These are phyloP conservation scores for Rhizopogon roseolus DNA, from an alignment of 768 basidiomycete genomes.

Conservation along the genomic window DNA sequence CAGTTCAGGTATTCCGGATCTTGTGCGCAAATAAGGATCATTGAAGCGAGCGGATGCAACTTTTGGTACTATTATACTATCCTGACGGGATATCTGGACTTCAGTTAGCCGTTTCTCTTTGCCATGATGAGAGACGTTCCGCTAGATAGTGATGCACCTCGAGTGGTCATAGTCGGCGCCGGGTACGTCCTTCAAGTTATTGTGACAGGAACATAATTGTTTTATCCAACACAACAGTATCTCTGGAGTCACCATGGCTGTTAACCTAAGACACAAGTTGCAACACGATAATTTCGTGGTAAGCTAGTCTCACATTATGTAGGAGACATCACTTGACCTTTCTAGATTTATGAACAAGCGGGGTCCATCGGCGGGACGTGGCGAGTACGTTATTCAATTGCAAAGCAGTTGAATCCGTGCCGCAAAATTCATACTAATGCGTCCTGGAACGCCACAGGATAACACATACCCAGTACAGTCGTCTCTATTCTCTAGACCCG, in stretches of 20 bases:
- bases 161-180: conserved; percentile 46
- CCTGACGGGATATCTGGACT: too few relatives aligned
- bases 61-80: too few relatives aligned
- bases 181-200: conserved; percentile 28
- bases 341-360: conserved; percentile 48
- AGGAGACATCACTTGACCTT: not conserved
- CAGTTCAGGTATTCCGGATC: not conserved
- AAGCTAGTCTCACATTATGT: conserved; percentile 11
- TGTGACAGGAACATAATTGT: not conserved
- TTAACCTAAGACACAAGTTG: conserved; percentile 39
- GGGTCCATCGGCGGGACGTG: conserved; percentile 49
- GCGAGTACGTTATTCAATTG: conserved; percentile 39
- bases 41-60: too few relatives aligned
- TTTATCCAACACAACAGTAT: conserved; percentile 24
- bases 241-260: conserved; percentile 44
- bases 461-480: conserved; percentile 46
- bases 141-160: conserved; percentile 19
- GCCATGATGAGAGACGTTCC: not conserved
- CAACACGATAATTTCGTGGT: conserved; percentile 46
- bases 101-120: not conserved
- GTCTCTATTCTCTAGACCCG: not conserved
- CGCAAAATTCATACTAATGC: not conserved
- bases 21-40: too few relatives aligned
- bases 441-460: conserved; percentile 28
- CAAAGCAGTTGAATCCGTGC: conserved; percentile 8